phyloP scores from a whole-genome alignment of 2,329 filamentous ascomycete species.

The Colletotrichum lini region DNA sequence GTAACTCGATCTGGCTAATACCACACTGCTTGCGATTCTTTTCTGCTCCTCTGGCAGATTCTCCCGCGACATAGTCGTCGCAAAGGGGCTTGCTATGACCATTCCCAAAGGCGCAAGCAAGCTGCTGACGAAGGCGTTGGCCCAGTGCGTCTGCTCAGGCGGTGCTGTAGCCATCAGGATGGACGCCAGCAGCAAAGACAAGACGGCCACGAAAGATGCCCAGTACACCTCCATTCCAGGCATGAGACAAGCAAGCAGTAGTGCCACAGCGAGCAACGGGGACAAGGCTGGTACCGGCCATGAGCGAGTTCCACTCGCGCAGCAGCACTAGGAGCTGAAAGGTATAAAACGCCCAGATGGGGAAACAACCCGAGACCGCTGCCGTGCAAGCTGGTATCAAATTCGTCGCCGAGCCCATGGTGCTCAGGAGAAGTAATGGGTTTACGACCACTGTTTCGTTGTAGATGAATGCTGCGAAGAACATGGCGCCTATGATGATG shows the following conservation, averaged over 20 bases:
- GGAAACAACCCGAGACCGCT: constrained; percentile 68
- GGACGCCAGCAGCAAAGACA: constrained; percentile 59
- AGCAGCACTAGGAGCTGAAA: constrained; percentile 63
- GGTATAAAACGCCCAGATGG: constrained; percentile 66
- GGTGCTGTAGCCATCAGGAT: constrained; percentile 63
- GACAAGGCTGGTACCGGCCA: constrained; percentile 59
- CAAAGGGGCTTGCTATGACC: constrained; percentile 76
- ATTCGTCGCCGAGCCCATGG: constrained; percentile 60
- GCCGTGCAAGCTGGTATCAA: constrained; percentile 70
- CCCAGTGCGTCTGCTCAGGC: constrained; percentile 73
- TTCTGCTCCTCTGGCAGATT: constrained; percentile 60
- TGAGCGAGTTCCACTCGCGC: constrained; percentile 58
- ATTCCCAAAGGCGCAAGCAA: constrained; percentile 73
- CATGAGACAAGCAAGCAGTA: constrained; percentile 61
- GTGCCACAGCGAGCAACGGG: constrained; percentile 59
- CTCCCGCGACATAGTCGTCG: constrained; percentile 72
- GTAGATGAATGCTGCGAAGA: constrained; percentile 51
- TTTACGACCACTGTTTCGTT: constrained; percentile 55
- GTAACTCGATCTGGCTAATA: constrained; percentile 77
- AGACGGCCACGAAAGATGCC: constrained; percentile 53
- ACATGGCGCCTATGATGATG: constrained; percentile 52
- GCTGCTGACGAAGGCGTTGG: constrained; percentile 71
- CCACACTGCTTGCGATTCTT: constrained; percentile 65
- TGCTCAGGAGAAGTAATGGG: constrained; percentile 71
- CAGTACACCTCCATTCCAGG: constrained; percentile 45